A percentile compares a stretch with the other conserved stretches of the same genome.
Evolutionary conservation across 2,329 filamentous ascomycete species (phyloP).

Genomic region (Botrytis medusae): DNA sequence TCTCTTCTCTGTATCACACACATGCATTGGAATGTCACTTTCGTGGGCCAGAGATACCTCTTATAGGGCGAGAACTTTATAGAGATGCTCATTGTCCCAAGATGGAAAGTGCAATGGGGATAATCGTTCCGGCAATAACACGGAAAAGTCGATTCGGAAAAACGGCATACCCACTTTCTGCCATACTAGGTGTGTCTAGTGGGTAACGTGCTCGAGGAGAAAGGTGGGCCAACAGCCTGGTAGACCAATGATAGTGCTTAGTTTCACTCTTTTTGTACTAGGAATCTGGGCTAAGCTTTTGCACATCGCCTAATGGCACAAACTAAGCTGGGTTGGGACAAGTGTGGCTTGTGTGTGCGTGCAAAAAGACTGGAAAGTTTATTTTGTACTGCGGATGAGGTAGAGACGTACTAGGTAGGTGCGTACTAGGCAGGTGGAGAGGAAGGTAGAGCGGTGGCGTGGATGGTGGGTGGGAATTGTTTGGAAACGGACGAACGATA

Average conservation of each 20-base stretch:
- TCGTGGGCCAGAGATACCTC: not conserved
- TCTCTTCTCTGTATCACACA: not conserved
- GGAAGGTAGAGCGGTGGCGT: too few relatives aligned
- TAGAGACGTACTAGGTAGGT: too few relatives aligned
- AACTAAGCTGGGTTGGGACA: too few relatives aligned
- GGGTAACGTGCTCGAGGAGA: not conserved
- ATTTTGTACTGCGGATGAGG: too few relatives aligned
- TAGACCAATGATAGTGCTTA: not conserved
- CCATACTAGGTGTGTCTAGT: not conserved
- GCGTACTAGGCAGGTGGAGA: too few relatives aligned
- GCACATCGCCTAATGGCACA: too few relatives aligned
- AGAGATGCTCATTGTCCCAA: not conserved
- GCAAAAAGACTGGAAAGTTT: too few relatives aligned
- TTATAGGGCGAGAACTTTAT: not conserved
- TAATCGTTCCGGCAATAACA: not conserved
- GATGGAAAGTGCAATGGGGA: not conserved
- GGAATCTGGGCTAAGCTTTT: too few relatives aligned
- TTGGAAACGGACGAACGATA: too few relatives aligned
- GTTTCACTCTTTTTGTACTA: accelerated
- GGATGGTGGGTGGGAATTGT: too few relatives aligned
- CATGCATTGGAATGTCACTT: not conserved
- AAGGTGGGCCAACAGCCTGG: too few relatives aligned
- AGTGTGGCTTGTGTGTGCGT: too few relatives aligned
- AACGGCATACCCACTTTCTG: not conserved
- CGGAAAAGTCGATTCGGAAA: not conserved